phyloP scores from a whole-genome alignment of 2,329 filamentous ascomycete species.

The Nemania sp. region DNA sequence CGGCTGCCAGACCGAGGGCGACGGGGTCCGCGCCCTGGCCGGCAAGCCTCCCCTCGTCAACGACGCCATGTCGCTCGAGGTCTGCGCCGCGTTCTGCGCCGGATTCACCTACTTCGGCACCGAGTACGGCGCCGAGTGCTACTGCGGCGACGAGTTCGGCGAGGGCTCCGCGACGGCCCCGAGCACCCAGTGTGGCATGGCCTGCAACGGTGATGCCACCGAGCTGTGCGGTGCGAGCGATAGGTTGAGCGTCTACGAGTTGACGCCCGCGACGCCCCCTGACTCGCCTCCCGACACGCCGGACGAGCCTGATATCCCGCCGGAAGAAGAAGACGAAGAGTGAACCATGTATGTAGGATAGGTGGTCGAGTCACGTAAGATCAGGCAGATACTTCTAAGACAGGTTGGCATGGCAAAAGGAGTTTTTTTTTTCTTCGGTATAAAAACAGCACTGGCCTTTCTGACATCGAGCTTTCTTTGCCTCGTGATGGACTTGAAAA shows the following conservation, averaged over 20 bases:
- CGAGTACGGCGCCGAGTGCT: conserved; percentile 42
- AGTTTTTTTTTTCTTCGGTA: conserved; percentile 17
- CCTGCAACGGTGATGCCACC: conserved; percentile 38
- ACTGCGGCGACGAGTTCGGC: conserved; percentile 35
- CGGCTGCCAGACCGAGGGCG: conserved; percentile 28
- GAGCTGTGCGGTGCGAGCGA: conserved; percentile 41
- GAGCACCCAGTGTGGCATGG: conserved; percentile 36
- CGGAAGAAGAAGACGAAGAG: conserved; percentile 1
- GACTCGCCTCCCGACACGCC: conserved; percentile 1
- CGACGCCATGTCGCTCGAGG: conserved; percentile 45
- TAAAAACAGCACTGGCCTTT: background rate
- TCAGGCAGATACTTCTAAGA: background rate
- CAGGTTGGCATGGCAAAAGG: conserved; percentile 6
- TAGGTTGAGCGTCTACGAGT: conserved; percentile 40
- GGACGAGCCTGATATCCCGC: conserved; percentile 2
- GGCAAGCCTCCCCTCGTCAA: conserved; percentile 27
- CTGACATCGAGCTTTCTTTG: background rate
- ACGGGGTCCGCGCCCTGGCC: conserved; percentile 17
- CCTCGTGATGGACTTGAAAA: background rate
- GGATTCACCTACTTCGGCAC: conserved; percentile 47
- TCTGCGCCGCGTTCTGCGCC: conserved; percentile 38
- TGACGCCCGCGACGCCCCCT: conserved; percentile 9
- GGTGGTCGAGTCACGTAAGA: no score
- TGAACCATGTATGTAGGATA: background rate
- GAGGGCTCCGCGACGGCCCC: conserved; percentile 21